Evolutionary conservation across 169 alveolate species (phyloP).

Genomic region (Eimeria acervulina): DNA sequence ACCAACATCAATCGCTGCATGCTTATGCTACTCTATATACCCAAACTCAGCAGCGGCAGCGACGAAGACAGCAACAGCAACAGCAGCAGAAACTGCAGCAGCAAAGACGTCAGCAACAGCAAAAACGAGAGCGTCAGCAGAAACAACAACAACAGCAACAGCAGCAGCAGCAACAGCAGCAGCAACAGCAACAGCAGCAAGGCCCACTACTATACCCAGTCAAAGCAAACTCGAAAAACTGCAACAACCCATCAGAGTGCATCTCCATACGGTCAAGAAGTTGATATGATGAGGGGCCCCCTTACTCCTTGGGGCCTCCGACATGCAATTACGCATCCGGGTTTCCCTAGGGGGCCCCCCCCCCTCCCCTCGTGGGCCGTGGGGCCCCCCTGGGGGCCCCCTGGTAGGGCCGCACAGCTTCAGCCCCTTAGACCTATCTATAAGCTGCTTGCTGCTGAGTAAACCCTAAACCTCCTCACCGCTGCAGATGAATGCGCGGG

Average conservation of each 20-base stretch:
- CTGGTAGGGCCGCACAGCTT: background rate
- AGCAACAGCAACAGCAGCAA: no score
- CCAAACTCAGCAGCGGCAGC: background rate
- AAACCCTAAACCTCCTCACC: background rate
- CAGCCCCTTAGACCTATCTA: background rate
- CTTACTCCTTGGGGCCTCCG: constrained; percentile 34
- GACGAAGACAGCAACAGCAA: background rate
- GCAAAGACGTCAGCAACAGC: background rate
- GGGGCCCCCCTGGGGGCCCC: background rate
- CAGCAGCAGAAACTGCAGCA: no score
- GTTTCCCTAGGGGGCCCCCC: constrained; percentile 26
- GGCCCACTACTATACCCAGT: no score
- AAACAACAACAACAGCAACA: background rate
- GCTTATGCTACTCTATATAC: background rate
- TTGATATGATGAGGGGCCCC: constrained; percentile 43
- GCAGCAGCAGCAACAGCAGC: background rate
- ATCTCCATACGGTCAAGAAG: constrained; percentile 59
- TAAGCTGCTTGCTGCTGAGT: background rate
- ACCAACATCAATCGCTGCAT: no score
- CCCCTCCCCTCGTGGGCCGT: no score
- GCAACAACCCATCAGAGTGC: background rate
- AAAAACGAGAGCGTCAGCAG: background rate
- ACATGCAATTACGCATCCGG: constrained; percentile 43
- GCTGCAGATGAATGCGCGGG: constrained; percentile 28
- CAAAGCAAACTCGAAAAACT: background rate